phyloP scores from a whole-genome alignment of 2,329 filamentous ascomycete species.

The Alternaria postmessia region DNA sequence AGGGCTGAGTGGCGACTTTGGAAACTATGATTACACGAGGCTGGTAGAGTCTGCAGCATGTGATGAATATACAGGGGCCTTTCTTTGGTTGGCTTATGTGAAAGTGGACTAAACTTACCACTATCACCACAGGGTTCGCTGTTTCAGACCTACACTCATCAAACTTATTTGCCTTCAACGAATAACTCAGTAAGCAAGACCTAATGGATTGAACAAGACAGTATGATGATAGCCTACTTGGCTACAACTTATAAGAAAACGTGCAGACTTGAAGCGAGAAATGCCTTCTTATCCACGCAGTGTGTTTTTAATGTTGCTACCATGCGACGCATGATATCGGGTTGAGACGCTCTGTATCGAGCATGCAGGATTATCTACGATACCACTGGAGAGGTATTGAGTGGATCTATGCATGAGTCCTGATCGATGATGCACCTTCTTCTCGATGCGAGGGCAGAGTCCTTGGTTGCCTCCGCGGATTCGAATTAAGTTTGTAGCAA shows the following conservation, averaged over 20 bases:
- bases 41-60: neutral
- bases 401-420: neutral
- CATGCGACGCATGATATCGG: neutral
- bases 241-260: neutral
- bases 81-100: neutral
- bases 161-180: neutral
- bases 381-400: neutral
- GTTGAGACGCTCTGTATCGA: neutral
- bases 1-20: neutral
- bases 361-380: neutral
- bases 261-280: neutral
- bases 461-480: neutral
- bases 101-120: neutral
- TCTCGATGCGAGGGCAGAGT: neutral
- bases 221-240: neutral
- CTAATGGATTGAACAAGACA: neutral
- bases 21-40: neutral
- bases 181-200: neutral
- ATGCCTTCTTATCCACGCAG: neutral
- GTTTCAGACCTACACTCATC: neutral
- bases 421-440: neutral
- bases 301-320: neutral
- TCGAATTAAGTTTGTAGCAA: neutral
- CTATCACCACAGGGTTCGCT: neutral
- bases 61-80: neutral